Evolutionary conservation across 1,284 basidiomycete species (phyloP), one percentile per base, ranked within the genome.

Genomic region (Stereum hirsutum): DNA sequence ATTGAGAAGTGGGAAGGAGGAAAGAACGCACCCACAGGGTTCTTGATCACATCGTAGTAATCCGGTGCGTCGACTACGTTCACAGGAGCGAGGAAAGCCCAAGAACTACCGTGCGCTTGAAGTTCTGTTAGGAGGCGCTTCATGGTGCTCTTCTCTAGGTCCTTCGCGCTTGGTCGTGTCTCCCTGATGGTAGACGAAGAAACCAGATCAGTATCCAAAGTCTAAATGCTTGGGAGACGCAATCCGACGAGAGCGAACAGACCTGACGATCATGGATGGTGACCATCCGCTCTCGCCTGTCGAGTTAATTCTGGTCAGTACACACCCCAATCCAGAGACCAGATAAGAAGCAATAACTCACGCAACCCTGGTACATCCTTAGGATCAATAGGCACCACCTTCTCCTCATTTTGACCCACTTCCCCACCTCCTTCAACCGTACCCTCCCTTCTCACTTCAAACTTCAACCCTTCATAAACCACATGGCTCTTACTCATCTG

Each of bases 261-360:
- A 89, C 84, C 78, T 73, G 42, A 82, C 74, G 51, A 83, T 77
- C 78, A 95, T 87, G 44, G 84, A 82, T 3, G 85, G 81, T 39
- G 87, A 91, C 96, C 96, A 99, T 0, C 92, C 93, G 47, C 84
- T 93, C 63, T 97, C 92, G 36, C 76, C 87, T 89, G 52, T 31
- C 46, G n/a, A n/a, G n/a, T n/a, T n/a, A n/a, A n/a, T 28, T 37
- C 14, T 31, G 41, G 21, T 33, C 46, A 43, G 17, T 44, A 37
- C 43, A 28, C 5, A 31, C 26, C 19, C 28, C 23, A 15, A 24
- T 38, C 21, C 15, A 26, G 26, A 26, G 8, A 34, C 21, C 25
- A 31, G 45, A 38, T 20, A 47, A 24, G 32, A 41, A 34, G 36
- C 39, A 19, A 7, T 37, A 58, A 20, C 86, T 56, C 59, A 87